Evolutionary conservation across 768 basidiomycete genomes (phyloP), one percentile per base, ranked within the genome.

Genomic region (Coprinopsis cinerea): DNA sequence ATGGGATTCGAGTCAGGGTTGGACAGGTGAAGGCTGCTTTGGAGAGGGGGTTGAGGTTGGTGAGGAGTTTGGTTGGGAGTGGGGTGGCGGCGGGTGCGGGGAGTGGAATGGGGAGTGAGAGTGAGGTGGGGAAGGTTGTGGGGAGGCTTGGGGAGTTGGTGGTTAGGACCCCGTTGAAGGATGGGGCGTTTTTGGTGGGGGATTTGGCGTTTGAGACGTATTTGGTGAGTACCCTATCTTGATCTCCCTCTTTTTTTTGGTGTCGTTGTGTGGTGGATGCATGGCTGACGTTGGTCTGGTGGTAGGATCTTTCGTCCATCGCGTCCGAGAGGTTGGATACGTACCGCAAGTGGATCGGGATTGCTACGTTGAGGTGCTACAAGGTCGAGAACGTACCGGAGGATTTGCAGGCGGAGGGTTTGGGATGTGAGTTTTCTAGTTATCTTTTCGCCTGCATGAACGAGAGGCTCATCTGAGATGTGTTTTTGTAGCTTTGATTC

Each of bases 361-460:
- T 96, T 28, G 92, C 94, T 0, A 86, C 89, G 1, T 70, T 98
- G 36, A 76, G 96, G 47, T 81, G 81, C 54, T 67, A 86, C 39
- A 77, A 83, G 20, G 72, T 86, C 11, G 69, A 72, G 2, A 70
- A 78, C 2, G 74, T 97, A 0, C 88, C 91, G 0, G 81, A 83
- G 52, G 83, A 88, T 30, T 71, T 88, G 53, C 75, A 77, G 32
- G 78, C 76, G 0, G 95, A 98, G 61, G 79, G 78, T 0, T 63
- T 94, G 26, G 76, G 78, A 52, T 63, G 84, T 85, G 56, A 55
- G 78, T 48, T 25, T 40, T 23, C 14, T 34, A 20, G 15, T 26
- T 17, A n/a, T n/a, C n/a, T n/a, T n/a, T n/a, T n/a, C n/a, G n/a
- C n/a, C n/a, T n/a, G n/a, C n/a, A n/a, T n/a, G n/a, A n/a, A n/a